Percentiles rank a stretch among this genome's conserved stretches.
Evolutionary conservation across 1,284 basidiomycete species (phyloP).

Genomic region (Serendipita sp.): DNA sequence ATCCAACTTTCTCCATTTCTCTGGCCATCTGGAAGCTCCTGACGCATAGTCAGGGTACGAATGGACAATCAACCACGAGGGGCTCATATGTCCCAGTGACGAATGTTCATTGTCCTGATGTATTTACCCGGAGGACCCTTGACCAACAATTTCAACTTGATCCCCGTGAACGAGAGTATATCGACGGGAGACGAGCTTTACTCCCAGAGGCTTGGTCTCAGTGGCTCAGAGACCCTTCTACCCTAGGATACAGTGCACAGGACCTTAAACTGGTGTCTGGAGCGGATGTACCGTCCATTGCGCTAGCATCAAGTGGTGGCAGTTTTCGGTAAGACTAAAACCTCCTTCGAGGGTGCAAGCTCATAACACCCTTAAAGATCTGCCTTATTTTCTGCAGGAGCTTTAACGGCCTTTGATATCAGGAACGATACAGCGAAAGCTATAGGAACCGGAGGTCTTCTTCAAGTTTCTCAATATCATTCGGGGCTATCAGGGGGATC

Average conservation of each 20-base stretch:
- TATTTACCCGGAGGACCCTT: slow-evolving; percentile 28
- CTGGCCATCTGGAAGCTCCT: too few species aligned
- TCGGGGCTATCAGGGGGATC: slow-evolving; percentile 51
- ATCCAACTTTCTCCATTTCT: too few species aligned
- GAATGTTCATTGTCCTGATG: slow-evolving; percentile 36
- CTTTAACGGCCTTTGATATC: slow-evolving; percentile 42
- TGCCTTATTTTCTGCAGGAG: slow-evolving; percentile 44
- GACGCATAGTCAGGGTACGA: too few species aligned
- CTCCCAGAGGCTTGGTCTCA: slow-evolving; percentile 38
- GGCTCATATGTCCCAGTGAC: slow-evolving; percentile 32
- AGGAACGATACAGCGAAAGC: slow-evolving; percentile 39
- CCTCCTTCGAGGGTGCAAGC: neutral
- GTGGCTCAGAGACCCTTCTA: slow-evolving; percentile 41
- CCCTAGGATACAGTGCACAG: slow-evolving; percentile 36
- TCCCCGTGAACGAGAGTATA: slow-evolving; percentile 33
- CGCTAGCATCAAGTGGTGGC: slow-evolving; percentile 44
- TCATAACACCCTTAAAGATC: slow-evolving; percentile 32
- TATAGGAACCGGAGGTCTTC: slow-evolving; percentile 47
- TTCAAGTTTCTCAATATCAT: slow-evolving; percentile 50
- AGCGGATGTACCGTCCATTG: slow-evolving; percentile 34
- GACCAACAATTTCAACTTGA: slow-evolving; percentile 38
- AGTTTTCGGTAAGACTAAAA: neutral
- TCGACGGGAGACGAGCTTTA: slow-evolving; percentile 29
- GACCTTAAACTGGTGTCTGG: slow-evolving; percentile 19
- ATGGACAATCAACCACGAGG: too few species aligned